Percentiles rank a stretch among this genome's conserved stretches.
Conservation (phyloP, 805 yeast species). For the Spathaspora boniae region DNA sequence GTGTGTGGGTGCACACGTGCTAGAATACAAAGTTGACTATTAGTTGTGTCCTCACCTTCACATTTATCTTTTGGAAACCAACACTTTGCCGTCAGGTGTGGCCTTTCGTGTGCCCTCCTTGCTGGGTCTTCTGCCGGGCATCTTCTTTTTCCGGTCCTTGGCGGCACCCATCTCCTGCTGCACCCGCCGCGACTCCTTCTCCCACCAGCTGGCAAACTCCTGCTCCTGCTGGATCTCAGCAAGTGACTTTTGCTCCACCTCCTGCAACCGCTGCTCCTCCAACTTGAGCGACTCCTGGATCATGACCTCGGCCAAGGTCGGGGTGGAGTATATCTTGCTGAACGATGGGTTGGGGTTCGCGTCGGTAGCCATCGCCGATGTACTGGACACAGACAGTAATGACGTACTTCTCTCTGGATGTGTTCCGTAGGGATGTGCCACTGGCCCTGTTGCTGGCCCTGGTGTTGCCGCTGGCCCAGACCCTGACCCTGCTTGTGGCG, state of each 20-base stretch:
- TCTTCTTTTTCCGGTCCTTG: slow-evolving; percentile 4
- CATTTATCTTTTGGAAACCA: background rate
- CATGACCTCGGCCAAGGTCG: slow-evolving; percentile 43
- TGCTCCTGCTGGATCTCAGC: slow-evolving; percentile 78
- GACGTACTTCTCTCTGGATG: background rate
- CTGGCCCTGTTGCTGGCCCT: no score
- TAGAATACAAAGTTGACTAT: background rate
- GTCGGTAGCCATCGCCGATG: slow-evolving; percentile 1
- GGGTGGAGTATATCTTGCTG: slow-evolving; percentile 12
- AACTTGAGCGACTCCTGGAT: slow-evolving; percentile 43
- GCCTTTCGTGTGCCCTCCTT: background rate
- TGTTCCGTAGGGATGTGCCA: no score
- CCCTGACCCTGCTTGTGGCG: slow-evolving; percentile 1
- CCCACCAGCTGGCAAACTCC: slow-evolving; percentile 88
- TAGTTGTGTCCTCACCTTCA: background rate
- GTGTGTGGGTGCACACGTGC: background rate
- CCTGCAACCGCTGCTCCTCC: slow-evolving; percentile 26
- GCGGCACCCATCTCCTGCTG: slow-evolving; percentile 37
- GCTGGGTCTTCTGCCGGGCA: background rate
- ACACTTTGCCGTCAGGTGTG: background rate
- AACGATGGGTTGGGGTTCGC: slow-evolving; percentile 8
- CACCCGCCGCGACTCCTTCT: slow-evolving; percentile 64
- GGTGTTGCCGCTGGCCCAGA: no score
- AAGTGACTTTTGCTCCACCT: slow-evolving; percentile 40
- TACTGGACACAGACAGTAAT: background rate